Evolutionary conservation across 331 rosid genomes (phyloP), one percentile per base, ranked within the genome.

Genomic region (Erythrophleum ivorense): DNA sequence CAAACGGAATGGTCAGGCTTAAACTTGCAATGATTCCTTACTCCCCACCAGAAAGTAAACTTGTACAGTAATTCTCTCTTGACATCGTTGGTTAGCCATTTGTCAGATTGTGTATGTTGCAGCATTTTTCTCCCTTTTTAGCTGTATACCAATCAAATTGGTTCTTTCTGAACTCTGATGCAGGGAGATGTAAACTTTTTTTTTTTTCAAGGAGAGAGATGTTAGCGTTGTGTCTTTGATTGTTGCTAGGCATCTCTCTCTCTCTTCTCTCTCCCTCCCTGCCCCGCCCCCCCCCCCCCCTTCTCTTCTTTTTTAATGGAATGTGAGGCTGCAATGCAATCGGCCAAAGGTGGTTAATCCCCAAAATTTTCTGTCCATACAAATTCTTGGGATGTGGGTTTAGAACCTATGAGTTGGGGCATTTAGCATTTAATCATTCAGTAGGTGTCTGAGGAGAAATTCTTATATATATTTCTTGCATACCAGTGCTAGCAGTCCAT

Each of bases 71-170:
- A 74, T 53, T 33, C 71, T 77, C 50, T 53, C 58, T 69, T 76
- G 71, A 29, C 59, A 67, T 72, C 71, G 60, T 71, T 60, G 40
- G 74, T 45, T 69, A 57, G 79, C 80, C 55, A 58, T 64, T 64
- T 76, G 78, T 83, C 83, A 77, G 78, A 64, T 78, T 83, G 74
- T 69, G 84, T 63, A 62, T 66, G 57, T 63, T 55, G 80, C 40
- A 46, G 76, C 80, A 55, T 52, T 80, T 73, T 86, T 80, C 59
- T 31, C 50, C 36, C 78, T 74, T 84, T 81, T 84, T 75, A 68
- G 84, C 84, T 78, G 87, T 84, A 74, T 81, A 81, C 58, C 86
- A 81, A 80, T 77, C 85, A 77, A 62, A 69, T 73, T 83, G 76
- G 64, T 84, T 73, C 64, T 74, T 80, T 71, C 83, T 77, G 43